Percentiles rank a stretch among this genome's conserved stretches.
phyloP scores from a whole-genome alignment of 2,329 filamentous ascomycete species.

The Monosporascus sp. region DNA sequence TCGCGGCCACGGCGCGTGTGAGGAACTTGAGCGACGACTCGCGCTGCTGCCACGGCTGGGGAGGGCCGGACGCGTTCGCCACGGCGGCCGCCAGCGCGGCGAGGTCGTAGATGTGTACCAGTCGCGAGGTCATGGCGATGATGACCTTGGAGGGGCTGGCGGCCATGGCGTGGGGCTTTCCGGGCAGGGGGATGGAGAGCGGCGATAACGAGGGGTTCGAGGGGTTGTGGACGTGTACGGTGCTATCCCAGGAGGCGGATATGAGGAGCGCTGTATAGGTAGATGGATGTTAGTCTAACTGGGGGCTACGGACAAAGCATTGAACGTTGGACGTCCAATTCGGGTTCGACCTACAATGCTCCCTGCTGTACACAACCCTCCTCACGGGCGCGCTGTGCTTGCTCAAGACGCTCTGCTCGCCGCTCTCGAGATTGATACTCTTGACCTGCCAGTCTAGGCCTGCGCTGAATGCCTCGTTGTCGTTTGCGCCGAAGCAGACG shows the following conservation, averaged over 20 bases:
- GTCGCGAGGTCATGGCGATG: constrained; percentile 88
- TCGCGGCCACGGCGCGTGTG: constrained; percentile 86
- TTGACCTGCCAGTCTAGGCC: constrained; percentile 84
- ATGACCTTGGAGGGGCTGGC: constrained; percentile 75
- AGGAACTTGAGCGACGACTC: constrained; percentile 96
- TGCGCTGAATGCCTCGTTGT: constrained; percentile 78
- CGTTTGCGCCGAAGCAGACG: constrained; percentile 80
- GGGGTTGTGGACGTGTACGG: constrained; percentile 76
- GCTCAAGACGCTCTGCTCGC: constrained; percentile 68
- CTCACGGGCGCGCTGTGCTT: constrained; percentile 76
- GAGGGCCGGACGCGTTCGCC: constrained; percentile 37
- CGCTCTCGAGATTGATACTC: constrained; percentile 65
- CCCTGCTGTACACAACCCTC: constrained; percentile 72
- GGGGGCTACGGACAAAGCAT: not conserved
- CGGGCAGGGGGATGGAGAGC: constrained; percentile 66
- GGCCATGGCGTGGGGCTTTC: constrained; percentile 85
- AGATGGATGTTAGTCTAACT: not conserved
- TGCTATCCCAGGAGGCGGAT: constrained; percentile 90
- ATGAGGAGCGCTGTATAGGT: constrained; percentile 59
- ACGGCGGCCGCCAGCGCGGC: constrained; percentile 56
- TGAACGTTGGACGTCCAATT: not conserved
- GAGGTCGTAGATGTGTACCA: constrained; percentile 94
- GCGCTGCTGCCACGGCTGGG: constrained; percentile 82
- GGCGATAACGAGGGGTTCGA: constrained; percentile 44
- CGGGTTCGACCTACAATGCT: constrained; percentile 51